phyloP scores from a whole-genome alignment of 768 basidiomycete species.

The Suillus tomentosus region DNA sequence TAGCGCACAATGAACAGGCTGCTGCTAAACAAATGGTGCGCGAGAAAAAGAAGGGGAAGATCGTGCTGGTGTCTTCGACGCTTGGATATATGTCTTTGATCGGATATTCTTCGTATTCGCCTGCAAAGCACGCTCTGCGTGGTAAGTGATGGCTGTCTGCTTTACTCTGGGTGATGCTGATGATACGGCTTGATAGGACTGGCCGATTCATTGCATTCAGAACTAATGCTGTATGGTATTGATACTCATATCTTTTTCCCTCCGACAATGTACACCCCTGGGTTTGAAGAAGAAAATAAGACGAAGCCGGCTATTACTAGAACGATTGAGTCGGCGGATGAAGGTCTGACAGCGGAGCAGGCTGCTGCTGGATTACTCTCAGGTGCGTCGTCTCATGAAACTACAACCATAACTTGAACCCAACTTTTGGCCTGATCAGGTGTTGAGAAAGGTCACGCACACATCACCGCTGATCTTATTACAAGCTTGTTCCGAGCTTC shows the following conservation, averaged over 20 bases:
- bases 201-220: constrained; percentile 80
- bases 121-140: constrained; percentile 83
- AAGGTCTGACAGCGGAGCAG: constrained; percentile 59
- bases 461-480: constrained; percentile 75
- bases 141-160: constrained; percentile 44
- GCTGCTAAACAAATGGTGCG: constrained; percentile 66
- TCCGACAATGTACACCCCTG: constrained; percentile 76
- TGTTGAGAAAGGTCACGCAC: constrained; percentile 65
- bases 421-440: constrained; percentile 40
- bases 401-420: background rate
- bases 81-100: constrained; percentile 75
- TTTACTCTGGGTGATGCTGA: background rate
- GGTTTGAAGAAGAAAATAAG: constrained; percentile 73
- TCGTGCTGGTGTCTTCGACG: constrained; percentile 75
- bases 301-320: constrained; percentile 74
- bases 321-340: constrained; percentile 77
- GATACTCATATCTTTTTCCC: constrained; percentile 83
- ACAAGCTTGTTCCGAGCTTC: constrained; percentile 67
- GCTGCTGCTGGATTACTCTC: constrained; percentile 61
- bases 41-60: constrained; percentile 60
- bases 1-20: constrained; percentile 43
- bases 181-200: constrained; percentile 51
- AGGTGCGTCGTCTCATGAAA: constrained; percentile 42
- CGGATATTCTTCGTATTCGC: constrained; percentile 80
- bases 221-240: constrained; percentile 77